Base-by-base conservation (phyloP, 2,329 filamentous ascomycete genomes). In the Geoglossum cookeanum region DNA sequence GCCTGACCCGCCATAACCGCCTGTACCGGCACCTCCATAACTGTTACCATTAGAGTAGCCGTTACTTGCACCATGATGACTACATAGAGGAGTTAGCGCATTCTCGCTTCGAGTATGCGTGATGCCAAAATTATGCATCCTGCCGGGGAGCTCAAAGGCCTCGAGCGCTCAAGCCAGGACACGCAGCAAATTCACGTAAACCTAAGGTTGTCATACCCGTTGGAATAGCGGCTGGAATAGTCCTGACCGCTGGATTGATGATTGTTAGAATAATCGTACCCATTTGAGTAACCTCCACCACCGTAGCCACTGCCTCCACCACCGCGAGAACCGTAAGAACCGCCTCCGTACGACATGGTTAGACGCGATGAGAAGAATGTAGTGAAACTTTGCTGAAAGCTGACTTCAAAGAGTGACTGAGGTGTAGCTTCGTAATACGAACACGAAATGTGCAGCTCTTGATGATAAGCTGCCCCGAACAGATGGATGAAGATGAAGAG, bases 311-410 rank as follows among this genome's bases (percentile, higher is more conserved):
- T 61, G 56, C 62, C 63, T 44, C 65, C 64, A 53, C 62, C 62
- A 42, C 65, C 66, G 56, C 71, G 71, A 59, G 69, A 70, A 66
- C 74, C 72, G 62, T 74, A 71, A 64, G 74, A 72, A 59, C 69
- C 71, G 61, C 70, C 71, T 61, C 70, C 71, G 66, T 65, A 62
- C n/a, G 29, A 55, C 48, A 39, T 57, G 51, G 44, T 58, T n/a
- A 4, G 32, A 44, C 29, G 29, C 49, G 30, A 37, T 29, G n/a
- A 9, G 17, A 30, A 55, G 35, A 17, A 55, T 45, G 13, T 2
- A 55, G 17, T 42, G 42, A 29, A 45, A 45, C 13, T 3, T 35
- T 22, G 44, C 37, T 15, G 42, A 44, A 44, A 4, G 11, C 11
- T 44, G 27, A 30, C 54, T 55, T 44, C 27, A 55, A 39, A 35